phyloP scores from a whole-genome alignment of 495 filamentous ascomycete genomes.

The Daldinia decipiens region DNA sequence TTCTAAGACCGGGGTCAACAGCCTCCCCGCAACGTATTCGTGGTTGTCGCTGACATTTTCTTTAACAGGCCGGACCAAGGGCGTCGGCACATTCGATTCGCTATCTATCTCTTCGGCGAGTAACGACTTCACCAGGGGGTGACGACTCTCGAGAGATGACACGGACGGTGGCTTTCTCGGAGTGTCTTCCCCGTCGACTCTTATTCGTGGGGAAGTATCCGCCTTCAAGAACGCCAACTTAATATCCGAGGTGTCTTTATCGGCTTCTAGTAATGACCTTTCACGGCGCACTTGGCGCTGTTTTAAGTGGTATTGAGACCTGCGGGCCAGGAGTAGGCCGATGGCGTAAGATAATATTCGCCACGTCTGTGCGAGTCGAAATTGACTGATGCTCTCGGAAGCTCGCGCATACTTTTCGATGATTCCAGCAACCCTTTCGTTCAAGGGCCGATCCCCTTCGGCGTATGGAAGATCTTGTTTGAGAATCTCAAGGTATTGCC shows the following conservation, averaged over 20 bases:
- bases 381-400: constrained; percentile 67
- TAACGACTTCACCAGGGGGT: constrained; percentile 47
- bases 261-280: constrained; percentile 1
- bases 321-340: constrained; percentile 66
- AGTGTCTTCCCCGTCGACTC: constrained; percentile 47
- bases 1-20: constrained; percentile 54
- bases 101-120: constrained; percentile 69
- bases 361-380: constrained; percentile 79
- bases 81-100: constrained; percentile 82
- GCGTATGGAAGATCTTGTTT: constrained; percentile 52
- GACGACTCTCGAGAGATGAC: constrained; percentile 42
- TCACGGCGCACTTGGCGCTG: constrained; percentile 48
- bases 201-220: constrained; percentile 23
- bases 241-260: constrained; percentile 13
- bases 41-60: constrained; percentile 53
- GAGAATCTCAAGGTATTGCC: constrained; percentile 66
- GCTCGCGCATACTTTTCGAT: constrained; percentile 71
- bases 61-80: constrained; percentile 74
- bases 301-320: constrained; percentile 66
- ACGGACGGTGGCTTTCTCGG: constrained; percentile 52
- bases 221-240: constrained; percentile 14
- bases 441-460: constrained; percentile 44
- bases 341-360: constrained; percentile 72
- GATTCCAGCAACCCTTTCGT: constrained; percentile 60
- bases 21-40: constrained; percentile 38